Percentiles rank a stretch among this genome's conserved stretches.
Evolutionary conservation across 2,329 filamentous ascomycete species (phyloP).

Genomic region (Sporothrix pseudoabietina): DNA sequence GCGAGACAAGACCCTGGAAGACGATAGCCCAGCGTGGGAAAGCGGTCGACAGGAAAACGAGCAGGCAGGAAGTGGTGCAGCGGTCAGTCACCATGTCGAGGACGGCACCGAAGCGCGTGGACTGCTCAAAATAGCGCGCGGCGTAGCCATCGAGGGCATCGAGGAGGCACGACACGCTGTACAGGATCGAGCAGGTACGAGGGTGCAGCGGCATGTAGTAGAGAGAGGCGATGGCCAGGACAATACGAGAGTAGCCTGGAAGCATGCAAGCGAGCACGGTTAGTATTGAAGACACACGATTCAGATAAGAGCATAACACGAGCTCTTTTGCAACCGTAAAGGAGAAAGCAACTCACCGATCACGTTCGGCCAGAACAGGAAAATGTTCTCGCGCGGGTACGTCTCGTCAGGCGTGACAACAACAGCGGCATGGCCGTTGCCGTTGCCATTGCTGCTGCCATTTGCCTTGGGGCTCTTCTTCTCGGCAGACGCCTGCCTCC

Average conservation of each 20-base stretch:
- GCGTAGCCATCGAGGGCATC: slow-evolving; percentile 94
- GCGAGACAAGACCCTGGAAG: slow-evolving; percentile 88
- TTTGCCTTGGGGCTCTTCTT: slow-evolving; percentile 34
- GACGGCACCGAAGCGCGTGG: slow-evolving; percentile 92
- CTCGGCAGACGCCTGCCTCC: slow-evolving; percentile 38
- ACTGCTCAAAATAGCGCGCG: slow-evolving; percentile 86
- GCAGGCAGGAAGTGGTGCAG: slow-evolving; percentile 90
- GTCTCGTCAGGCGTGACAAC: neutral
- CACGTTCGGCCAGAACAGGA: slow-evolving; percentile 78
- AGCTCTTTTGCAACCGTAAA: neutral
- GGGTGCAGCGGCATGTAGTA: slow-evolving; percentile 99
- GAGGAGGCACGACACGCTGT: slow-evolving; percentile 91
- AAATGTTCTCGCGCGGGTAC: slow-evolving; percentile 67
- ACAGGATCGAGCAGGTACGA: slow-evolving; percentile 88
- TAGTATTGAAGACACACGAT: neutral
- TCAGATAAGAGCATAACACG: neutral
- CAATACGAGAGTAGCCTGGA: slow-evolving; percentile 73
- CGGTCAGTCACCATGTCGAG: slow-evolving; percentile 99
- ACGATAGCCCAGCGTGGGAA: slow-evolving; percentile 93
- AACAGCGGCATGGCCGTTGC: slow-evolving; percentile 41
- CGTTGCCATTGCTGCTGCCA: slow-evolving; percentile 43
- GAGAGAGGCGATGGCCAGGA: slow-evolving; percentile 84
- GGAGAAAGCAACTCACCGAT: slow-evolving; percentile 60
- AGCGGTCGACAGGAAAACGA: slow-evolving; percentile 91
- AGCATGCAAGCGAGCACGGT: neutral